These are phyloP conservation scores for Podosphaera xanthii DNA, from an alignment of 2,329 filamentous ascomycete species.

Conservation along the genomic window DNA sequence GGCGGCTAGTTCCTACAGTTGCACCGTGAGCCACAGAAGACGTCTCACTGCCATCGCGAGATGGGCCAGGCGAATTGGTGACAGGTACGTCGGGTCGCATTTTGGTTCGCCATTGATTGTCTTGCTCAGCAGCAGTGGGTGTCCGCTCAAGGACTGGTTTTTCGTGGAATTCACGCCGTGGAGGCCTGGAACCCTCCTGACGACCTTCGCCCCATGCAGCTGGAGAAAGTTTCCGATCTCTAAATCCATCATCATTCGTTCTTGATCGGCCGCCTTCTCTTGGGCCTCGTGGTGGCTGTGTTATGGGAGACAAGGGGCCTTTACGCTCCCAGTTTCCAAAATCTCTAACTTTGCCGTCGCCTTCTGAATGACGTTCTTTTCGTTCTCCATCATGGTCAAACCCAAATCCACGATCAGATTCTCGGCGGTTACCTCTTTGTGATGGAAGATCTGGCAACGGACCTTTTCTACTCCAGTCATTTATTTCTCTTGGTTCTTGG, in stretches of 20 bases:
- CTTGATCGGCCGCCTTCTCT: conserved; percentile 34
- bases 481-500: conserved; percentile 55
- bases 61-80: conserved; percentile 37
- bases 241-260: conserved; percentile 32
- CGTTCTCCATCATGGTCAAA: conserved; percentile 36
- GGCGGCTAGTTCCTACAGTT: conserved; percentile 39
- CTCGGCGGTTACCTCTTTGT: conserved; percentile 21
- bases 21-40: conserved; percentile 40
- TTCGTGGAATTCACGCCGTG: conserved; percentile 53
- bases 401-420: conserved; percentile 27
- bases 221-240: conserved; percentile 44
- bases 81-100: conserved; percentile 56
- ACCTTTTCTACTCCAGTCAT: conserved; percentile 83
- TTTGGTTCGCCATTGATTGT: conserved; percentile 76
- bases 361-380: conserved; percentile 42
- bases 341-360: conserved; percentile 56
- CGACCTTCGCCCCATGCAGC: conserved; percentile 54
- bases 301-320: conserved; percentile 61
- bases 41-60: conserved; percentile 52
- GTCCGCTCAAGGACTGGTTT: conserved; percentile 42
- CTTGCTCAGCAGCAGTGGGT: conserved; percentile 73
- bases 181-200: conserved; percentile 58
- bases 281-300: conserved; percentile 28
- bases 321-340: conserved; percentile 87
- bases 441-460: conserved; percentile 54